Evolutionary conservation across 2,329 filamentous ascomycete species (phyloP).

Genomic region (Sclerotinia nivalis): DNA sequence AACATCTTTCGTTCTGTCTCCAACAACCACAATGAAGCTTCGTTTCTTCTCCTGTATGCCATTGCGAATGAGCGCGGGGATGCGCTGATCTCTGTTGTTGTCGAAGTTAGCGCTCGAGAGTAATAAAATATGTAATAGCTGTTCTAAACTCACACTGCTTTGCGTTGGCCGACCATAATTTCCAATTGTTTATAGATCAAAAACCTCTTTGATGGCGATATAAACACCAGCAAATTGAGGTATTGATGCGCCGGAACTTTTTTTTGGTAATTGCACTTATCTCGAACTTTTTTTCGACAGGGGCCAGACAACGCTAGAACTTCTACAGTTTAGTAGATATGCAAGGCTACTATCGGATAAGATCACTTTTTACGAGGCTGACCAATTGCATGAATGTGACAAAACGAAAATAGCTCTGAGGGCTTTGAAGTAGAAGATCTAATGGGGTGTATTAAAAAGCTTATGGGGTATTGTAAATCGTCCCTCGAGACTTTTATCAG

Average conservation of each 20-base stretch:
- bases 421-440: not conserved
- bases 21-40: conserved; percentile 96
- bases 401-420: not conserved
- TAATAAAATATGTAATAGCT: conserved; percentile 24
- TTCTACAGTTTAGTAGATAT: not conserved
- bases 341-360: conserved; percentile 13
- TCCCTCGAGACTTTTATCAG: not conserved
- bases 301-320: not conserved
- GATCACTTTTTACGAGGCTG: conserved; percentile 3
- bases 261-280: conserved; percentile 25
- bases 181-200: conserved; percentile 4
- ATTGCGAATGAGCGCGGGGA: conserved; percentile 89
- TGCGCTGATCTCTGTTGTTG: conserved; percentile 73
- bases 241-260: conserved; percentile 24
- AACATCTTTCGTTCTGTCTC: conserved; percentile 91
- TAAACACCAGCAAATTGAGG: conserved; percentile 23
- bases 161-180: conserved; percentile 34
- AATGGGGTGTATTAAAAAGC: not conserved
- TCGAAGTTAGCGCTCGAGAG: conserved; percentile 2
- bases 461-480: conserved; percentile 13
- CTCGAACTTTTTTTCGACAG: conserved; percentile 23
- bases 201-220: conserved; percentile 32
- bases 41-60: conserved; percentile 93
- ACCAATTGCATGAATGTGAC: not conserved
- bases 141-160: conserved; percentile 36